phyloP scores from a whole-genome alignment of 345 rosid species.

The Syzygium oleosum region DNA sequence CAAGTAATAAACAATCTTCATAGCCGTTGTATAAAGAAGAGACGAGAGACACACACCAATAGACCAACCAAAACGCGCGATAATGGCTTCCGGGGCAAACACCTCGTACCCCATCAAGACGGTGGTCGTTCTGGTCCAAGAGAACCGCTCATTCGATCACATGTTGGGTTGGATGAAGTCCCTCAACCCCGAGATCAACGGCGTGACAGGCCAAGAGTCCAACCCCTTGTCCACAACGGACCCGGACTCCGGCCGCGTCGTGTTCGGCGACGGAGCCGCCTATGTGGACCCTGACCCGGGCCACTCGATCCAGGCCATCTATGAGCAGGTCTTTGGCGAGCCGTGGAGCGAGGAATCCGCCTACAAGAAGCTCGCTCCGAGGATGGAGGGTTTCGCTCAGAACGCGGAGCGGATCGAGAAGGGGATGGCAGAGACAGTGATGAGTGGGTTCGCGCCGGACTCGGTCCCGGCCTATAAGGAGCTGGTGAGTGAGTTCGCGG shows the following conservation, averaged over 20 bases:
- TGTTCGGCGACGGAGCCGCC: slow-evolving; percentile 36
- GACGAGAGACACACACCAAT: background rate
- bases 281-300: slow-evolving; percentile 78
- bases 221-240: slow-evolving; percentile 56
- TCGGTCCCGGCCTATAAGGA: slow-evolving; percentile 7
- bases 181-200: slow-evolving; percentile 62
- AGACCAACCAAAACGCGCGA: background rate
- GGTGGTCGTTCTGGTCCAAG: slow-evolving; percentile 70
- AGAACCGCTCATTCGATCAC: slow-evolving; percentile 92
- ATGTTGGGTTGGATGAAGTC: slow-evolving; percentile 75
- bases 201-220: slow-evolving; percentile 59
- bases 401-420: slow-evolving; percentile 1
- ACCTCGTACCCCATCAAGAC: slow-evolving; percentile 56
- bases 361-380: slow-evolving; percentile 13
- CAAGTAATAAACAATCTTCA: background rate
- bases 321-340: slow-evolving; percentile 76
- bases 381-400: slow-evolving; percentile 17
- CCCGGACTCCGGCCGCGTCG: slow-evolving; percentile 21
- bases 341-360: slow-evolving; percentile 42
- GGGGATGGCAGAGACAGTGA: slow-evolving; percentile 6
- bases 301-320: slow-evolving; percentile 79
- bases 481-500: slow-evolving; percentile 4
- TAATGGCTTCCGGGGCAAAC: background rate
- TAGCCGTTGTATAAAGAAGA: background rate
- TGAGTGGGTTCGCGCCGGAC: slow-evolving; percentile 5